Base-by-base conservation (phyloP, 2,329 filamentous ascomycete species). In the Dothideomycetes sp. region DNA sequence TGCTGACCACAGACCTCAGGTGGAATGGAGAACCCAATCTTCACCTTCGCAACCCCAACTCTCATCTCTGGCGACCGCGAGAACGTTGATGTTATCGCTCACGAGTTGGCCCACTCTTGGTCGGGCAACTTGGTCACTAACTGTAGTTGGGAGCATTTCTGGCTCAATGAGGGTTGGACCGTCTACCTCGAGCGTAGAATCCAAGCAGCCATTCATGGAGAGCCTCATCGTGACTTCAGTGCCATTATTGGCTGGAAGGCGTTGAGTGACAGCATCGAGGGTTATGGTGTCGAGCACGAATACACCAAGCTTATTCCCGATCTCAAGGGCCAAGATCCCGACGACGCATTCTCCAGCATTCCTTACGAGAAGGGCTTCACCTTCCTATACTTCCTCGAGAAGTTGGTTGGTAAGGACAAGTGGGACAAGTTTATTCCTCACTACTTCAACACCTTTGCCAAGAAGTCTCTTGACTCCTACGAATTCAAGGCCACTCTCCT, bases 281-380 rank as follows among this genome's bases (percentile, higher is more conserved):
- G 79, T 27, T 91, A 81, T 53, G 89, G 89, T 27, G 69, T 77
- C 37, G 82, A 93, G 49, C 87, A 94, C 57, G 82, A 89, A 52
- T 96, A 91, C 65, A 98, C 91, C 6, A 93, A 93, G 61, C 73
- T 98, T 40, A 78, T 94, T 50, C 75, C 88, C 45, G 80, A 85
- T 58, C 80, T 96, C 48, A 84, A 89, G 57, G 86, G 85, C 44
- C 81, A 91, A 50, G 89, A 96, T 53, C 91, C 91, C 0, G 91
- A 96, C 59, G 91, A 98, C 61, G 84, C 89, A 1, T 98, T 96
- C 66, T 93, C 84, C 51, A 83, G 78, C 18, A 71, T 96, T 23
- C 87, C 91, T 0, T 98, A 98, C 55, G 89, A 96, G 59, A 96
- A 98, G 64, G 89, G 89, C 3, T 96, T 94, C 64, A 84, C 84